These are phyloP conservation scores for Tricholoma furcatifolium DNA, from an alignment of 768 basidiomycete species.

Conservation along the genomic window DNA sequence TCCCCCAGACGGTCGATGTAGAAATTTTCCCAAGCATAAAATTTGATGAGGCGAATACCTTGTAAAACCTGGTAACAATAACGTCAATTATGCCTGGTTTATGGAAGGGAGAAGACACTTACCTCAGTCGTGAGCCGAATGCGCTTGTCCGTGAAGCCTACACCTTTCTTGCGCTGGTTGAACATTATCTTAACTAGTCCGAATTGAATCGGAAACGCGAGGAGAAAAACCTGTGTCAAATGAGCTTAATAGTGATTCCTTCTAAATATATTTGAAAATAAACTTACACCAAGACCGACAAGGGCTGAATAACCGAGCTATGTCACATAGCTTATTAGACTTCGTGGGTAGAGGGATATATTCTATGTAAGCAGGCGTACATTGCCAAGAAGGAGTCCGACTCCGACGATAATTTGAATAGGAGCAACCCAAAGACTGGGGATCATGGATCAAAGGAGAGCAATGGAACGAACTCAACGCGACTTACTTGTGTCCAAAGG, in stretches of 20 bases:
- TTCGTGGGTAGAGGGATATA: not conserved
- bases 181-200: slow-evolving; percentile 42
- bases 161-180: slow-evolving; percentile 39
- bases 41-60: slow-evolving; percentile 64
- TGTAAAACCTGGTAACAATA: slow-evolving; percentile 45
- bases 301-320: slow-evolving; percentile 54
- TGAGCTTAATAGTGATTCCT: not conserved
- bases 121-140: slow-evolving; percentile 53
- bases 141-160: slow-evolving; percentile 52
- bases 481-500: slow-evolving; percentile 26
- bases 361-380: slow-evolving; percentile 24
- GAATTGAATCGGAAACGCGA: slow-evolving; percentile 49
- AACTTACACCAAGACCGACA: slow-evolving; percentile 44
- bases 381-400: slow-evolving; percentile 49
- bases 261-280: slow-evolving; percentile 1
- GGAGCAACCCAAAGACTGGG: slow-evolving; percentile 32
- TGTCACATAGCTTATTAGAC: not conserved
- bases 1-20: slow-evolving; percentile 40
- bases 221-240: slow-evolving; percentile 36
- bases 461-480: not conserved
- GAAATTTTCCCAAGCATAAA: slow-evolving; percentile 57
- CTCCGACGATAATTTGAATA: slow-evolving; percentile 44
- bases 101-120: not conserved
- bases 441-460: not conserved
- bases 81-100: not conserved